Base-by-base conservation (phyloP, 305 asterid species). In the Fraxinus platypoda region DNA sequence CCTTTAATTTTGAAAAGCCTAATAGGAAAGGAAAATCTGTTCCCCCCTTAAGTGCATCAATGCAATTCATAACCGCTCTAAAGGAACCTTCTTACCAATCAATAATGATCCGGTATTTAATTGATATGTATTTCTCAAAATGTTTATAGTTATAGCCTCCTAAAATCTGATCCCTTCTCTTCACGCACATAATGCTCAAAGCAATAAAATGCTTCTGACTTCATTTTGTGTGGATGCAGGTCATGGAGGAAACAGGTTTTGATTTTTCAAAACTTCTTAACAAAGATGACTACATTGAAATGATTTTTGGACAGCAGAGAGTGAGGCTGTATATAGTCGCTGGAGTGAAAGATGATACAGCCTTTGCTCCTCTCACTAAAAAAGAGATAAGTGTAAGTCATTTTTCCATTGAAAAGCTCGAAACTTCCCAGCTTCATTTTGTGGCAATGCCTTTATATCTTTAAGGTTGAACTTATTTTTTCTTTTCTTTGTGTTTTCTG, bases 251-350 rank as follows among this genome's bases (percentile, higher is more conserved):
- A 88, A 94, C 97, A 6, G 98, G 98, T 30, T 94, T 93, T 86
- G 97, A 94, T 87, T 92, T 94, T 75, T 93, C 97, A 9, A 88
- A 89, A 73, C 90, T 93, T 80, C 94, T 94, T 57, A 84, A 91
- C 87, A 90, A 90, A 84, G 97, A 93, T 6, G 91, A 93, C 28
- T 85, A 85, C 88, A 92, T 92, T 79, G 97, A 94, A 83, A 94
- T 88, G 94, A 90, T 92, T 37, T 93, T 94, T 84, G 98, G 98
- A 80, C 98, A 91, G 88, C 98, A 94, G 87, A 93, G 98, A 84
- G 98, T 93, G 88, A 90, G 97, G 83, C 90, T 94, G 62, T 94
- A 94, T 89, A 90, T 94, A 84, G 90, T 92, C 78, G 89, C 92
- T 80, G 97, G 97, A 73, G 97, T 94, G 89, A 94, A 89, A 88